Percentiles rank a stretch among this genome's conserved stretches.
Conservation (phyloP, 441 rosid genomes). For the Macaranga tanarius region DNA sequence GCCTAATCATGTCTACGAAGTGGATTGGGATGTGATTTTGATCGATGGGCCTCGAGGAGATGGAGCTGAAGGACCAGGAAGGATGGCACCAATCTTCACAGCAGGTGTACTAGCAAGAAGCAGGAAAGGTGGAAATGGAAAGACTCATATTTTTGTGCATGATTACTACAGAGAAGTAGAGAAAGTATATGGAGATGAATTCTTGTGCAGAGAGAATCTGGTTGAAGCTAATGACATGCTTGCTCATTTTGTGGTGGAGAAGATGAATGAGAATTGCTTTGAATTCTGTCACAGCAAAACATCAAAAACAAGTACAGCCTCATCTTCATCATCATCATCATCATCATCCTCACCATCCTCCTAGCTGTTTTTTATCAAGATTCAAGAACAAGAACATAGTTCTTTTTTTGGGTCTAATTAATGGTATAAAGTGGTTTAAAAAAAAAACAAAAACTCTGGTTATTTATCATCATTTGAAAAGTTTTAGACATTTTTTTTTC, state of each 20-base stretch:
- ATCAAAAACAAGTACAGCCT: conserved; percentile 14
- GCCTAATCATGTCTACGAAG: conserved; percentile 88
- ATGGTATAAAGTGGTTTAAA: conserved; percentile 20
- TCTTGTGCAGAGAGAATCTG: conserved; percentile 74
- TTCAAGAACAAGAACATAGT: background rate
- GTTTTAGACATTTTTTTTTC: background rate
- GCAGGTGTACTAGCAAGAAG: conserved; percentile 86
- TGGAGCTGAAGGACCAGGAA: conserved; percentile 62
- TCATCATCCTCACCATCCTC: background rate
- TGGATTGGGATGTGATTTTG: conserved; percentile 90
- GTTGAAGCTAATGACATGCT: conserved; percentile 65
- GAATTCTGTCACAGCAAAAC: conserved; percentile 46
- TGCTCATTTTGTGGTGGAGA: conserved; percentile 86
- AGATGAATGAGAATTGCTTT: conserved; percentile 56
- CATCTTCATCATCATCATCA: conserved; percentile 28
- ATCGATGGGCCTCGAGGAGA: conserved; percentile 91
- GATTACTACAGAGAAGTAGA: conserved; percentile 81
- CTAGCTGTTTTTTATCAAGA: background rate
- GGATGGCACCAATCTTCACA: conserved; percentile 89
- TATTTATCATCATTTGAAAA: conserved; percentile 35
- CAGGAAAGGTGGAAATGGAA: conserved; percentile 66
- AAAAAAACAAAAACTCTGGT: background rate
- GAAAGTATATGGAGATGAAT: conserved; percentile 75
- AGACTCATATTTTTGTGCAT: conserved; percentile 86
- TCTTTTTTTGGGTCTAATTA: background rate